Evolutionary conservation across 257 asterid species (phyloP).

Genomic region (Lycium barbarum): DNA sequence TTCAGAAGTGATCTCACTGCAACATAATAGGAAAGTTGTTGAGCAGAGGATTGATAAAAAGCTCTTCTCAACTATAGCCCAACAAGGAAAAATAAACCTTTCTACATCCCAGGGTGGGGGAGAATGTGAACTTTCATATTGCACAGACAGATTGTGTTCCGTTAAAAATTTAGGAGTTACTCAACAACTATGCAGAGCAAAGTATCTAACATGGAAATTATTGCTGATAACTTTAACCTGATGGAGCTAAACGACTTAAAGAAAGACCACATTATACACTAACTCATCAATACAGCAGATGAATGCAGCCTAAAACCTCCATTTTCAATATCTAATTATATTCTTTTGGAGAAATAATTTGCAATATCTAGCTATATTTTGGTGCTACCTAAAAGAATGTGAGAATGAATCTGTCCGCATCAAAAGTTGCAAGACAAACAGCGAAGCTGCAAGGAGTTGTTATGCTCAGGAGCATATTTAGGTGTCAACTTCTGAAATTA

Average conservation of each 20-base stretch:
- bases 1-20: slow-evolving; percentile 92
- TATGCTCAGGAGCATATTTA: not conserved
- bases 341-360: not conserved
- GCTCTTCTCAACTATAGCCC: not conserved
- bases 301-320: not conserved
- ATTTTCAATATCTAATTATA: not conserved
- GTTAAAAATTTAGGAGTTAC: not conserved
- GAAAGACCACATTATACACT: not conserved
- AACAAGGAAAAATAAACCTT: not conserved
- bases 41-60: not conserved
- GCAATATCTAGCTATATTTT: not conserved
- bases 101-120: not conserved
- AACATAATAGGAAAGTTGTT: slow-evolving; percentile 3
- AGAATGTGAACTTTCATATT: not conserved
- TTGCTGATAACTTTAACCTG: not conserved
- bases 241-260: not conserved
- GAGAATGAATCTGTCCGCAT: not conserved
- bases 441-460: not conserved
- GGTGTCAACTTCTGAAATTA: not conserved
- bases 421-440: not conserved
- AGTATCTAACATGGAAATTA: not conserved
- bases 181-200: not conserved
- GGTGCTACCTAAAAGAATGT: not conserved
- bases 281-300: not conserved
- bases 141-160: not conserved